A percentile compares a stretch with the other conserved stretches of the same genome.
Evolutionary conservation across 495 filamentous ascomycete genomes (phyloP).

Genomic region (Talaromyces adpressus): DNA sequence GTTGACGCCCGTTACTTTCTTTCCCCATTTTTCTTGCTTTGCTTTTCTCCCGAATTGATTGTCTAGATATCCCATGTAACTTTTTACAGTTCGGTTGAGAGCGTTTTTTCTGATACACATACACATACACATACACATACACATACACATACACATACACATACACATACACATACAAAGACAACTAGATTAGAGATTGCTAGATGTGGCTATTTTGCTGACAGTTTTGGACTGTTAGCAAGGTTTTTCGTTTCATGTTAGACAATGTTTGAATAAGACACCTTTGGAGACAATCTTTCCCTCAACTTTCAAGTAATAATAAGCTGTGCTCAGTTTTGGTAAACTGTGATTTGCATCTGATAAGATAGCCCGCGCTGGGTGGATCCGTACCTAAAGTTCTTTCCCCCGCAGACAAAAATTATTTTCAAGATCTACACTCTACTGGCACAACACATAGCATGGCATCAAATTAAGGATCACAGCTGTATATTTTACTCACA

Average conservation of each 20-base stretch:
- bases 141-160: conserved; percentile 3
- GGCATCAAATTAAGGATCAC: neutral
- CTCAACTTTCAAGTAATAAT: neutral
- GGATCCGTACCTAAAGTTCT: neutral
- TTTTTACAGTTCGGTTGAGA: neutral
- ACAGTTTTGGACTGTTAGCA: neutral
- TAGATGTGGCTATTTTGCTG: neutral
- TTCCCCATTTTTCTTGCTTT: conserved; percentile 9
- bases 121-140: conserved; percentile 1
- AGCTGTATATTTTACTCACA: neutral
- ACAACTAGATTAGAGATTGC: neutral
- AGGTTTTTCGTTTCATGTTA: neutral
- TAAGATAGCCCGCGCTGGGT: neutral
- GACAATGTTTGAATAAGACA: conserved; percentile 2
- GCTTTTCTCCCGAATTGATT: conserved; percentile 1
- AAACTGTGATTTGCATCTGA: neutral
- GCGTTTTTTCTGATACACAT: neutral
- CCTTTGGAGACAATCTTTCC: neutral
- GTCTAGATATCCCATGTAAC: conserved; percentile 9
- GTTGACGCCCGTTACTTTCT: neutral
- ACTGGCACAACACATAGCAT: neutral
- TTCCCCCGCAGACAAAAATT: neutral
- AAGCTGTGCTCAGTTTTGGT: no score
- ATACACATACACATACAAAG: conserved; percentile 3
- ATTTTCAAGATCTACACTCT: neutral